Base-by-base conservation (phyloP, 2,329 filamentous ascomycete species). In the Furcasterigmium furcatum region DNA sequence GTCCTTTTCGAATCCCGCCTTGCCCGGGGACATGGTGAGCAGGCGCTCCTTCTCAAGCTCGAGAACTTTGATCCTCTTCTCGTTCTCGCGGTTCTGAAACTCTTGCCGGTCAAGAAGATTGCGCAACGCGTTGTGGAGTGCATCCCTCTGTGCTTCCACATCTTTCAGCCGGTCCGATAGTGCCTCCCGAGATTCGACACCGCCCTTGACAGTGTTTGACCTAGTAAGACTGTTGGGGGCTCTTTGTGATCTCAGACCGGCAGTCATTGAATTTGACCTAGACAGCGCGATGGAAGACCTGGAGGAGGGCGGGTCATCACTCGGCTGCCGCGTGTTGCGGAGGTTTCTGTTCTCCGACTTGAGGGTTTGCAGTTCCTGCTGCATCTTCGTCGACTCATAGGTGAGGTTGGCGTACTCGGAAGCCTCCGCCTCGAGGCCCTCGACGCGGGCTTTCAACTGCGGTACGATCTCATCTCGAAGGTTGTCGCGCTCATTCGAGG, bases 141-240 rank as follows among this genome's bases (percentile, higher is more conserved):
- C 91, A 65, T 99, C 92, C 39, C 94, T 82, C 68, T 99, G 94
- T 36, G 89, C 84, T 66, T 97, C 92, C 10, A 96, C 85, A 53
- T 97, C 92, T 65, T 95, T 96, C 16, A 96, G 76, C 24, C 88
- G 80, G 54, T 96, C 91, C 2, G 84, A 81, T 14, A 91, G 67
- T 10, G 80, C 77, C 45, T 92, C 88, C 45, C 83, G 76, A 4
- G 80, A 82, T 55, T 88, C 79, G 21, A 52, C 45, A 22, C 51
- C 41, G 27, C 46, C 50, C 72, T 85, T 72, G 35, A 77, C 70
- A 35, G 70, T 79, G 58, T 74, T 79, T 9, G 85, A 85, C 50
- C 86, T 73, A 4, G 16, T 36, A 10, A 36, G 34, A 9, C 34
- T 18, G 41, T 58, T 55, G 41, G 61, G 62, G 18, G 67, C 64